Evolutionary conservation across 2,329 filamentous ascomycete species (phyloP).

Genomic region (Dothistroma septosporum): DNA sequence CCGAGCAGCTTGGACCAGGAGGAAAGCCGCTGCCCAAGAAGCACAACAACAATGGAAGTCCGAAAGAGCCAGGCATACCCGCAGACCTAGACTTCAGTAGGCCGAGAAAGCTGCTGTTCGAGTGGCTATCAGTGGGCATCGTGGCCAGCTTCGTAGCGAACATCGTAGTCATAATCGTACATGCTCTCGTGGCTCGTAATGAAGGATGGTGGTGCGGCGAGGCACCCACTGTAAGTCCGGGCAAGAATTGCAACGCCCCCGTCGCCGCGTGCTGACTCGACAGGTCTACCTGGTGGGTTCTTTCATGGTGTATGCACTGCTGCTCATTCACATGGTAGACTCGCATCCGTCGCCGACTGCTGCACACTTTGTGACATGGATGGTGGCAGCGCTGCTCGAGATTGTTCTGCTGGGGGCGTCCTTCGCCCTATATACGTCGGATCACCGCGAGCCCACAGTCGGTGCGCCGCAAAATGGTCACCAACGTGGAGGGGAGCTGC

Average conservation of each 20-base stretch:
- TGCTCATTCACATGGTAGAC: constrained; percentile 82
- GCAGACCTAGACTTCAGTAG: constrained; percentile 58
- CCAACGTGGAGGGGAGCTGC: constrained; percentile 33
- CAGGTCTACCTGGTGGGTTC: constrained; percentile 82
- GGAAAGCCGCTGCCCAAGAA: constrained; percentile 78
- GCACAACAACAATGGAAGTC: constrained; percentile 53
- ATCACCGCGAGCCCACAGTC: constrained; percentile 60
- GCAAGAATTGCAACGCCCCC: background rate
- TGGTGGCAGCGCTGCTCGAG: constrained; percentile 68
- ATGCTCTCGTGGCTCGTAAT: constrained; percentile 63
- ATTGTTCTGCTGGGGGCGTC: constrained; percentile 65
- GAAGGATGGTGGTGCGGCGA: constrained; percentile 80
- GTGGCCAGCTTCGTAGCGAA: constrained; percentile 73
- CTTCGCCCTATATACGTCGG: constrained; percentile 62
- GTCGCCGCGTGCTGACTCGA: constrained; percentile 19
- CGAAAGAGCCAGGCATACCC: constrained; percentile 40
- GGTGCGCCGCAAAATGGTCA: constrained; percentile 36
- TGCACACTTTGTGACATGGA: constrained; percentile 78
- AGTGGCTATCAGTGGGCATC: constrained; percentile 66
- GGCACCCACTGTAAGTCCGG: constrained; percentile 62
- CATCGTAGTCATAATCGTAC: constrained; percentile 66
- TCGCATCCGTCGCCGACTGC: constrained; percentile 74
- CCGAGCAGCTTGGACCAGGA: constrained; percentile 67
- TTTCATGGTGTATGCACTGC: constrained; percentile 80
- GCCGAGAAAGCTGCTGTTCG: constrained; percentile 67